Evolutionary conservation across 176 grass and related monocot species (phyloP).

Genomic region (Carex myosuroides): DNA sequence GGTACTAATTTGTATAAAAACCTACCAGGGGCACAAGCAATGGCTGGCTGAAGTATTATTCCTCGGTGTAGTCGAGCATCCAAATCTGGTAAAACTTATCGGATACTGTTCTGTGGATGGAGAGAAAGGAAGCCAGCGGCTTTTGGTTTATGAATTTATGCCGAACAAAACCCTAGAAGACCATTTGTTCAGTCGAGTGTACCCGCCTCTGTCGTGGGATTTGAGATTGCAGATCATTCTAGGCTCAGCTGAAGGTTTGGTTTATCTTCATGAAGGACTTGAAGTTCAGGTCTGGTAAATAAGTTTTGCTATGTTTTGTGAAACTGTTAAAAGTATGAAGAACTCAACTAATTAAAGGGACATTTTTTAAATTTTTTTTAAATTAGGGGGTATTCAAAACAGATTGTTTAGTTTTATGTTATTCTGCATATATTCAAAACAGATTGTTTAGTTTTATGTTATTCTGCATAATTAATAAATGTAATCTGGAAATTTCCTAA

Average conservation of each 20-base stretch:
- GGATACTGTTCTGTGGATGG: conserved; percentile 74
- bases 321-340: background rate
- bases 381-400: background rate
- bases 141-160: conserved; percentile 93
- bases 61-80: conserved; percentile 74
- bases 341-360: background rate
- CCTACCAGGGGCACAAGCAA: conserved; percentile 72
- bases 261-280: conserved; percentile 63
- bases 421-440: background rate
- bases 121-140: conserved; percentile 41
- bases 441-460: background rate
- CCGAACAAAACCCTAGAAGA: conserved; percentile 81
- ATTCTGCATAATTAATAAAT: background rate
- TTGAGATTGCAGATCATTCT: conserved; percentile 59
- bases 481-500: background rate
- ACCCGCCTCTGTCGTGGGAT: conserved; percentile 55
- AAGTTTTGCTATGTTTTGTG: background rate
- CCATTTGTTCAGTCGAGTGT: conserved; percentile 64
- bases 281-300: conserved; percentile 53
- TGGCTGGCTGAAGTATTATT: conserved; percentile 89
- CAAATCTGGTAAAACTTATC: conserved; percentile 76
- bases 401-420: background rate
- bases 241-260: conserved; percentile 49
- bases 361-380: no score
- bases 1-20: background rate